A percentile compares a stretch with the other conserved stretches of the same genome.
phyloP scores from a whole-genome alignment of 2,329 filamentous ascomycete species.

The Pseudocercospora eumusae region DNA sequence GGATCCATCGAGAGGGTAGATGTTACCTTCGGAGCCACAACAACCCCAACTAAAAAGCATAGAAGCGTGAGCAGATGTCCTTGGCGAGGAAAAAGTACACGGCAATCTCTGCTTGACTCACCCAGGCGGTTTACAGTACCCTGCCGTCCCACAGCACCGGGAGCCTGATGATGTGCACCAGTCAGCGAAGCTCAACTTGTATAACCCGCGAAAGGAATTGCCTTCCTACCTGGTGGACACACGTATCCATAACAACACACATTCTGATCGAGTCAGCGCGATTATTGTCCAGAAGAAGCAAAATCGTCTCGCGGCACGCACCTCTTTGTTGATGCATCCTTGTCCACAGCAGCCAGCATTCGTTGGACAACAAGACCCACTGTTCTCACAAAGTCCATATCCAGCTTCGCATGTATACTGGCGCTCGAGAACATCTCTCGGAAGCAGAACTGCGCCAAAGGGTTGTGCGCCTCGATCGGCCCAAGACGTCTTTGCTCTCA shows the following conservation, averaged over 20 bases:
- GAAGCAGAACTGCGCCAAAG: background rate
- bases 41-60: background rate
- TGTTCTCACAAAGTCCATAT: background rate
- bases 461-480: background rate
- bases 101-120: background rate
- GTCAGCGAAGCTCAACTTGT: background rate
- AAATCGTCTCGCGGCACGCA: background rate
- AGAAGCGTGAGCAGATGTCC: too few species aligned
- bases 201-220: too few species aligned
- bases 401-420: background rate
- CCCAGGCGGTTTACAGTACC: background rate
- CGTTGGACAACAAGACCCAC: background rate
- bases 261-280: background rate
- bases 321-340: background rate
- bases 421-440: background rate
- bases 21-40: background rate
- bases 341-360: background rate
- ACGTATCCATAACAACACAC: background rate
- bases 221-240: background rate
- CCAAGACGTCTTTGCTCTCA: background rate
- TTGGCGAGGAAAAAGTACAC: too few species aligned
- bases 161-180: background rate
- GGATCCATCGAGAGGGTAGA: background rate
- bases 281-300: background rate
- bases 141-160: background rate